Evolutionary conservation across 805 yeast genomes (phyloP).

Genomic region (Grigorovia transvaalensis): DNA sequence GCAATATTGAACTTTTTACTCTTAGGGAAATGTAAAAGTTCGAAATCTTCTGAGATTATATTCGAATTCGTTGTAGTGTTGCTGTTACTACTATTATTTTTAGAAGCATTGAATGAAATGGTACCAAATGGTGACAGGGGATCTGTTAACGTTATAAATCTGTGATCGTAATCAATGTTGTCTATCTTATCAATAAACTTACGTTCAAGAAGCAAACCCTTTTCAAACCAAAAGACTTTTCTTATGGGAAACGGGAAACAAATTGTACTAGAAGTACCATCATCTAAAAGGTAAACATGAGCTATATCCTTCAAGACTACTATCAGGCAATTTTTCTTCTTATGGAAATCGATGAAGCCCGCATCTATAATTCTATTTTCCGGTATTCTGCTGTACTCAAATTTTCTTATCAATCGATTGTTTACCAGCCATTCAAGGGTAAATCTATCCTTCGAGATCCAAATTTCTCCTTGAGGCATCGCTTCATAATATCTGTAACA

Average conservation of each 20-base stretch:
- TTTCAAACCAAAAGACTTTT: conserved; percentile 51
- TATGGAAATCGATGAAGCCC: conserved; percentile 45
- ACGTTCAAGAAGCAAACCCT: conserved; percentile 54
- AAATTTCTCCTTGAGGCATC: neutral
- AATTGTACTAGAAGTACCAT: conserved; percentile 46
- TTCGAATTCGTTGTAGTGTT: conserved; percentile 31
- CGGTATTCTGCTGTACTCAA: conserved; percentile 30
- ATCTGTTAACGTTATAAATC: conserved; percentile 59
- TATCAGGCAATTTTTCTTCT: conserved; percentile 35
- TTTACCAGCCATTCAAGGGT: conserved; percentile 31
- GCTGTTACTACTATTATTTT: conserved; percentile 27
- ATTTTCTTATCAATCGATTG: conserved; percentile 14
- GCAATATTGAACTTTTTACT: conserved; percentile 21
- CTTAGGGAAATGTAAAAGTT: conserved; percentile 20
- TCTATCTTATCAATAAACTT: conserved; percentile 14
- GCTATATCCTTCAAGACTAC: conserved; percentile 54
- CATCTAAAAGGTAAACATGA: conserved; percentile 43
- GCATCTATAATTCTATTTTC: conserved; percentile 44
- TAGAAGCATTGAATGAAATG: conserved; percentile 55
- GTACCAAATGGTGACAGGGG: conserved; percentile 67
- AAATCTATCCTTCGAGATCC: conserved; percentile 28
- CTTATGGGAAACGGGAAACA: conserved; percentile 61
- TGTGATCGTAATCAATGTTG: conserved; percentile 18
- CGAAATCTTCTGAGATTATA: conserved; percentile 8
- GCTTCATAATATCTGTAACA: neutral